Conservation (phyloP, 192 early-diverging fungal species). For the Radiomyces spectabilis region DNA sequence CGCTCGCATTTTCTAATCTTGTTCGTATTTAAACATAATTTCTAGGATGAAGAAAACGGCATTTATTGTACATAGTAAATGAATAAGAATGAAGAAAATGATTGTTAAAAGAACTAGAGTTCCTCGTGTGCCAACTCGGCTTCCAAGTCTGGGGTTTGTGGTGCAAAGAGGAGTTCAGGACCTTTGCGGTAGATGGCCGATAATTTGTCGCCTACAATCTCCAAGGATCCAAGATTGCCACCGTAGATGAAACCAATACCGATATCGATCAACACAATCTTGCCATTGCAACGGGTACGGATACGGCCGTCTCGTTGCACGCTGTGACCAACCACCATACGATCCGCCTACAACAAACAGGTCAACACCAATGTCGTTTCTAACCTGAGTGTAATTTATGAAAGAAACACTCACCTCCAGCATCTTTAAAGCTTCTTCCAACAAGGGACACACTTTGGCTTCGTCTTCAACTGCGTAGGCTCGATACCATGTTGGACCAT, state of each 20-base stretch:
- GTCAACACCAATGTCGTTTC: neutral
- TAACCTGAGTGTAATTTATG: neutral
- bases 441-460: conserved; percentile 28
- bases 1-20: too few relatives aligned
- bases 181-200: conserved; percentile 49
- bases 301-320: conserved; percentile 50
- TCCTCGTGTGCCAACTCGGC: too few relatives aligned
- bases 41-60: too few relatives aligned
- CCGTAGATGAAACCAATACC: conserved; percentile 66
- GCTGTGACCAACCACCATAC: conserved; percentile 69
- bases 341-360: conserved; percentile 38
- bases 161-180: too few relatives aligned
- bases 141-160: too few relatives aligned
- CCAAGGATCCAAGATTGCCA: conserved; percentile 58
- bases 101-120: too few relatives aligned
- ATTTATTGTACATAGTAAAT: too few relatives aligned
- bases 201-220: conserved; percentile 56
- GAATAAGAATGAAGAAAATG: too few relatives aligned
- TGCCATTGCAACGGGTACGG: conserved; percentile 50
- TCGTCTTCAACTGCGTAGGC: conserved; percentile 51
- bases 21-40: too few relatives aligned
- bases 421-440: conserved; percentile 35
- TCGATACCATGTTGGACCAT: conserved; percentile 44
- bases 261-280: conserved; percentile 62
- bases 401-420: conserved; percentile 28